phyloP scores from a whole-genome alignment of 2,329 filamentous ascomycete genomes.

The Macroventuria anomochaeta region DNA sequence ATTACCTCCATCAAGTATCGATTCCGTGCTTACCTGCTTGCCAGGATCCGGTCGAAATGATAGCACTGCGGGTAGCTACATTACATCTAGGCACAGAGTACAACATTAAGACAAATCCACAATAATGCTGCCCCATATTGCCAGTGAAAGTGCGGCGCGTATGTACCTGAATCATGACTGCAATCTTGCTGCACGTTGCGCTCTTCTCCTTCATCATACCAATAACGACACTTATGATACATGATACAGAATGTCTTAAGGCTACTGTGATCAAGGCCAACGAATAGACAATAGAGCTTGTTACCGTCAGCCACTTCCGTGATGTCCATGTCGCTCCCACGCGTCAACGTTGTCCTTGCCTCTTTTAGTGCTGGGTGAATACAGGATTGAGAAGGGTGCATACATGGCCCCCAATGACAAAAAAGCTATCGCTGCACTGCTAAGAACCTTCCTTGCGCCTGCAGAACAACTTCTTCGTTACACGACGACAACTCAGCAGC shows the following conservation, averaged over 20 bases:
- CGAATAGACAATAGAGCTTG: slow-evolving; percentile 4
- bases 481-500: slow-evolving; percentile 27
- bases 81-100: slow-evolving; percentile 27
- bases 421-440: slow-evolving; percentile 12
- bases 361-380: background rate
- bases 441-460: slow-evolving; percentile 18
- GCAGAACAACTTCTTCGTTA: slow-evolving; percentile 21
- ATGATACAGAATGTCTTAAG: slow-evolving; percentile 2
- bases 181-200: slow-evolving; percentile 27
- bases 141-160: slow-evolving; percentile 2
- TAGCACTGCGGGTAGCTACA: slow-evolving; percentile 28
- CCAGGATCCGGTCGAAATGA: background rate
- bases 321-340: slow-evolving; percentile 7
- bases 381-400: slow-evolving; percentile 4
- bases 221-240: background rate
- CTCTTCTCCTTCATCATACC: slow-evolving; percentile 29
- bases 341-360: slow-evolving; percentile 10
- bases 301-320: slow-evolving; percentile 25
- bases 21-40: background rate
- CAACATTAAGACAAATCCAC: slow-evolving; percentile 23
- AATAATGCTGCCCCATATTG: slow-evolving; percentile 17
- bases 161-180: background rate
- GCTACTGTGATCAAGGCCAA: slow-evolving; percentile 3
- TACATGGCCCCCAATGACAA: slow-evolving; percentile 1
- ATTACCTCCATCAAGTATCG: background rate